These are phyloP conservation scores for Hanseniaspora sp. DNA, from an alignment of 1,139 yeast species.

Conservation along the genomic window DNA sequence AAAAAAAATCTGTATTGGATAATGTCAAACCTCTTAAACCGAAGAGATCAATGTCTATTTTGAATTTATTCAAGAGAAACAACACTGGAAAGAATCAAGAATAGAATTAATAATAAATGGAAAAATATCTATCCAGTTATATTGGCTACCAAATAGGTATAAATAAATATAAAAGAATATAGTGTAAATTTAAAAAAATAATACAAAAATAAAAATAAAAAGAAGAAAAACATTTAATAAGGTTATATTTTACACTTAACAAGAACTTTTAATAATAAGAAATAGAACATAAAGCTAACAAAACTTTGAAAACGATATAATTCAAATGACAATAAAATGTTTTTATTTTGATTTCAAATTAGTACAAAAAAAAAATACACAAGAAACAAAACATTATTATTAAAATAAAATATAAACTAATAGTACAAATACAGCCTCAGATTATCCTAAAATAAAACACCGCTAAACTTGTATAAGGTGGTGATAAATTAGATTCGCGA, in stretches of 20 bases:
- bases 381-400: background rate
- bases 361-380: background rate
- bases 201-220: too few relatives aligned
- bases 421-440: slow-evolving; percentile 27
- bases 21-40: slow-evolving; percentile 4
- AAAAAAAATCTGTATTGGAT: slow-evolving; percentile 4
- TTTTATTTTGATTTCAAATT: too few relatives aligned
- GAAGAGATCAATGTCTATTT: slow-evolving; percentile 9
- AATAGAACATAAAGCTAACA: too few relatives aligned
- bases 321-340: too few relatives aligned
- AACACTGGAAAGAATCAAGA: background rate
- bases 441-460: slow-evolving; percentile 22
- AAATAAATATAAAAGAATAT: too few relatives aligned
- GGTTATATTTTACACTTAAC: too few relatives aligned
- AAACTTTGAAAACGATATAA: too few relatives aligned
- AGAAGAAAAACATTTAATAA: too few relatives aligned
- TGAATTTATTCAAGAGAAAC: slow-evolving; percentile 1
- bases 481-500: slow-evolving; percentile 31
- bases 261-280: too few relatives aligned
- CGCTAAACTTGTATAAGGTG: slow-evolving; percentile 29
- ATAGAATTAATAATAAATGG: background rate
- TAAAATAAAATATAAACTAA: background rate
- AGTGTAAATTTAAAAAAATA: too few relatives aligned
- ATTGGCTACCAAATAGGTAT: too few relatives aligned
- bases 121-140: too few relatives aligned